phyloP scores from a whole-genome alignment of 208 protist species.

The Leishmania aethiopica region DNA sequence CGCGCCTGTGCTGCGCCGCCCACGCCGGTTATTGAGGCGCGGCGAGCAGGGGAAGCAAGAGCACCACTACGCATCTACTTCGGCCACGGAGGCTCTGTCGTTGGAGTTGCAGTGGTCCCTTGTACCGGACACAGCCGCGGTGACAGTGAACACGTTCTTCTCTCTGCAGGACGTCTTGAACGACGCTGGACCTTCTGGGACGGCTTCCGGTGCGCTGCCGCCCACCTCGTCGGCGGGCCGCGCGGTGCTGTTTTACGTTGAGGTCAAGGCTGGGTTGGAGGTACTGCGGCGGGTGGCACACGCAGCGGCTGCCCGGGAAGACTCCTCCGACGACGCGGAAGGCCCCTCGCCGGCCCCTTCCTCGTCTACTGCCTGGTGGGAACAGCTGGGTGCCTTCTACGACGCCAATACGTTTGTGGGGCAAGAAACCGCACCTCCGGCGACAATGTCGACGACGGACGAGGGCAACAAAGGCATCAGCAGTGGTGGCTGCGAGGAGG shows the following conservation, averaged over 20 bases:
- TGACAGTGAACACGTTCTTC: constrained; percentile 7
- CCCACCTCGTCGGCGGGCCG: not conserved
- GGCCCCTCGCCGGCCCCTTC: not conserved
- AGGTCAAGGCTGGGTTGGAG: constrained; percentile 23
- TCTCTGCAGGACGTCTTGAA: constrained; percentile 2
- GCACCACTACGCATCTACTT: not conserved
- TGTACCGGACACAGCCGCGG: not conserved
- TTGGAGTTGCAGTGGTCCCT: constrained; percentile 12
- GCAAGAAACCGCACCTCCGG: not conserved
- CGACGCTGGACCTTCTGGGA: not conserved
- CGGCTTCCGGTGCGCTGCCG: not conserved
- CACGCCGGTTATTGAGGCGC: not conserved
- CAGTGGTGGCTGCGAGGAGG: not conserved
- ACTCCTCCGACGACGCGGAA: not conserved
- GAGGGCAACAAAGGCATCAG: not conserved
- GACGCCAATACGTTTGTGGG: not conserved
- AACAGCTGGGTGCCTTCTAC: constrained; percentile 3
- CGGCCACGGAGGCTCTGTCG: not conserved
- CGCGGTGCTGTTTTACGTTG: constrained; percentile 6
- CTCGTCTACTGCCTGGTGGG: constrained; percentile 3
- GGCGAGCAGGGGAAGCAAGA: not conserved
- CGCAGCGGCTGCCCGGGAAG: not conserved
- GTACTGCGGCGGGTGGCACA: constrained; percentile 7
- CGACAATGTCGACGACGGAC: not conserved
- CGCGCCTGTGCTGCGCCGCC: not conserved